phyloP scores from a whole-genome alignment of 345 rosid genomes.

The Clarkia xantiana region DNA sequence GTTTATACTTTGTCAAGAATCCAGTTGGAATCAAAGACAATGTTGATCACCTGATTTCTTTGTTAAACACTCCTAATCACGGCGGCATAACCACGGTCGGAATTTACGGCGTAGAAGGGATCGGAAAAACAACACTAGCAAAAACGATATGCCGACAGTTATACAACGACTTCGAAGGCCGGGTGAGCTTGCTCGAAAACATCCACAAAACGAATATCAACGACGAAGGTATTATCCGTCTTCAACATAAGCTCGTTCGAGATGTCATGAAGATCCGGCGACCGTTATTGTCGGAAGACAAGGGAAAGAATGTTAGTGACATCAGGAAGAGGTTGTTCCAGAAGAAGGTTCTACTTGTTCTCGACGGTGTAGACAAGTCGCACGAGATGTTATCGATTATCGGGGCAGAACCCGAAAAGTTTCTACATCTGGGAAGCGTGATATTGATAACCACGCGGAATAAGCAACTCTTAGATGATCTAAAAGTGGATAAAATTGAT shows the following conservation, averaged over 20 bases:
- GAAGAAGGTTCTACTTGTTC: conserved; percentile 4
- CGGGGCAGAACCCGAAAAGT: background rate
- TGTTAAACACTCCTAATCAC: background rate
- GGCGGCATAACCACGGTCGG: background rate
- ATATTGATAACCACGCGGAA: conserved; percentile 6
- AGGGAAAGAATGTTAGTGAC: background rate
- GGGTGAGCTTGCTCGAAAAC: background rate
- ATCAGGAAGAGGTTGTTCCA: background rate
- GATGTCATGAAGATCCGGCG: background rate
- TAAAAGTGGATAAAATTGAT: background rate
- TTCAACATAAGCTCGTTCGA: conserved; percentile 1
- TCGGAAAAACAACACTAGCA: conserved; percentile 4
- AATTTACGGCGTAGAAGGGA: conserved; percentile 4
- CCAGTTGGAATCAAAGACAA: background rate
- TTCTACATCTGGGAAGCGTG: background rate
- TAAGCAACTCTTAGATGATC: background rate
- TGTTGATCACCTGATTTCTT: background rate
- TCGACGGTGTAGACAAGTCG: background rate
- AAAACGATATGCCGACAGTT: background rate
- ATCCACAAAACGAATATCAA: background rate
- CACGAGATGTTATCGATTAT: background rate
- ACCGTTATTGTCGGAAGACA: background rate
- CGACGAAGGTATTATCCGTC: background rate
- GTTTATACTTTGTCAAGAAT: background rate
- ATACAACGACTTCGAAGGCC: conserved; percentile 1